phyloP scores from a whole-genome alignment of 768 basidiomycete genomes.

The Stropharia rugosoannulata region DNA sequence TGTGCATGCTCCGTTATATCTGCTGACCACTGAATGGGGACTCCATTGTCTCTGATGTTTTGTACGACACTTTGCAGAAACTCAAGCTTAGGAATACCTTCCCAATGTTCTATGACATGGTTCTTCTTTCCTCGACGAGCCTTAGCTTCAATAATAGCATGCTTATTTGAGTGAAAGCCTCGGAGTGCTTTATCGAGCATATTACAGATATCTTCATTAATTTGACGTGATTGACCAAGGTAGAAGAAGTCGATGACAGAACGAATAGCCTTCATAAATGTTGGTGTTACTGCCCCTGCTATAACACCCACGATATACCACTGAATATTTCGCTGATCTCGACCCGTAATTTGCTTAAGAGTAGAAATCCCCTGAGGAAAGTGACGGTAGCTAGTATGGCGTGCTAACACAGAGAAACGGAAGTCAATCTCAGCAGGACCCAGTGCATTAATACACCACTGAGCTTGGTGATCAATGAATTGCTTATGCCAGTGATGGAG shows the following conservation, averaged over 20 bases:
- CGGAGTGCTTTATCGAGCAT: neutral
- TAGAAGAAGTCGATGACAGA: neutral
- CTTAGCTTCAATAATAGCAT: neutral
- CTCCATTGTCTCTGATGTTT: slow-evolving; percentile 25
- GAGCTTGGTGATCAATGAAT: slow-evolving; percentile 32
- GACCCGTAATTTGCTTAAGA: neutral
- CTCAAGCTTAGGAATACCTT: slow-evolving; percentile 40
- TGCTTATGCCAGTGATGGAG: slow-evolving; percentile 31
- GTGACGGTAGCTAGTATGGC: neutral
- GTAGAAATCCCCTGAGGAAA: neutral
- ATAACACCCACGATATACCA: neutral
- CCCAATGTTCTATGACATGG: no score
- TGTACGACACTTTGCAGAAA: slow-evolving; percentile 25
- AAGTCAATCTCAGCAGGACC: slow-evolving; percentile 28
- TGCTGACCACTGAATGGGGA: slow-evolving; percentile 21
- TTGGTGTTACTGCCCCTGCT: neutral
- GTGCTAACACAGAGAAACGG: slow-evolving; percentile 27
- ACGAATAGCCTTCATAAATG: neutral
- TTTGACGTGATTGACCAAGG: neutral
- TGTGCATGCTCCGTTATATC: neutral
- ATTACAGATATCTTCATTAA: neutral
- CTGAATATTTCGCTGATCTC: neutral
- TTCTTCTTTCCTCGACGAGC: slow-evolving; percentile 20
- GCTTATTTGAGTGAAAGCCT: neutral
- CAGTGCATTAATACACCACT: slow-evolving; percentile 30